Percentiles rank a stretch among this genome's conserved stretches.
These are phyloP conservation scores for Solanum clarkiae DNA, from an alignment of 257 asterid species.

Conservation along the genomic window DNA sequence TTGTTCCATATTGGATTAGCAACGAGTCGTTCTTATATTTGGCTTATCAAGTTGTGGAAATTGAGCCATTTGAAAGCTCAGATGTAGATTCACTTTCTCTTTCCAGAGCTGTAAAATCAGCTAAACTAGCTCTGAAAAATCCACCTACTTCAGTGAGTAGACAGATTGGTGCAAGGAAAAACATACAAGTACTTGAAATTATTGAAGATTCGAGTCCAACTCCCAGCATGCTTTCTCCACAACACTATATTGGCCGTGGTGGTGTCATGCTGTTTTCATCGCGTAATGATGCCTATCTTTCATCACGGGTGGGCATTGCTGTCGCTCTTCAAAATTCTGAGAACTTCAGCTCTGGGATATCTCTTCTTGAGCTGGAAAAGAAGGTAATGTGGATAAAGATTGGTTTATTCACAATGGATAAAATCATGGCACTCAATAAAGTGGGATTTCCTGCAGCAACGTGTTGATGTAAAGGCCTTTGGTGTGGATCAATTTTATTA, in stretches of 20 bases:
- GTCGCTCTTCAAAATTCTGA: constrained; percentile 81
- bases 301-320: constrained; percentile 91
- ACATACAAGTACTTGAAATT: constrained; percentile 72
- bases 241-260: constrained; percentile 91
- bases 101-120: constrained; percentile 59
- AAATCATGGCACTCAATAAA: background rate
- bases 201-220: constrained; percentile 87
- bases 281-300: constrained; percentile 72
- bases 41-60: constrained; percentile 90
- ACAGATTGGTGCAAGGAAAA: constrained; percentile 43
- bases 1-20: constrained; percentile 96
- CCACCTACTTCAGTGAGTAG: constrained; percentile 50
- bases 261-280: constrained; percentile 90
- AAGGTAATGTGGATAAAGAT: constrained; percentile 45
- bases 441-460: constrained; percentile 53
- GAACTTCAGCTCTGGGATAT: constrained; percentile 68
- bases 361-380: constrained; percentile 97
- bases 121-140: constrained; percentile 47
- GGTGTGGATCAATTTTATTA: constrained; percentile 67
- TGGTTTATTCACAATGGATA: background rate
- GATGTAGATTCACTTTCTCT: constrained; percentile 47
- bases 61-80: constrained; percentile 63
- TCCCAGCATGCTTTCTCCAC: constrained; percentile 99
- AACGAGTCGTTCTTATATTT: constrained; percentile 65
- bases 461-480: constrained; percentile 75